Percentiles rank a stretch among this genome's conserved stretches.
Conservation (phyloP, 2,329 filamentous ascomycete species). For the Microsporum audouinii region DNA sequence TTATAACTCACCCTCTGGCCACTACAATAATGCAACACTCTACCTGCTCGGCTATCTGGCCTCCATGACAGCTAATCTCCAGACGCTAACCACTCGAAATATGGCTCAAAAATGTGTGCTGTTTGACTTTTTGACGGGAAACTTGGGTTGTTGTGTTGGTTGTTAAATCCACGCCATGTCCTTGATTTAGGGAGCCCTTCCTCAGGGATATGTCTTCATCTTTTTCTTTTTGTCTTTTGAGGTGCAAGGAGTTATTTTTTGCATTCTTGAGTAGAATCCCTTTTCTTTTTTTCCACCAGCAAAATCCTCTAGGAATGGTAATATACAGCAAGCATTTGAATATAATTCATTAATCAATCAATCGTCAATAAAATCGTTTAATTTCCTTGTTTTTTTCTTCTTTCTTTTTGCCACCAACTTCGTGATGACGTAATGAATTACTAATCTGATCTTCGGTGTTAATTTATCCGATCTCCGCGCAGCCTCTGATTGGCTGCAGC, state of each 20-base stretch:
- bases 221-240: not conserved
- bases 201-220: not conserved
- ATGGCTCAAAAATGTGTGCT: not conserved
- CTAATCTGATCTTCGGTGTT: not conserved
- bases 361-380: not conserved
- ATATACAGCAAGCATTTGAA: conserved; percentile 3
- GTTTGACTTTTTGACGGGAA: not conserved
- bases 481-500: conserved; percentile 3
- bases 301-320: not conserved
- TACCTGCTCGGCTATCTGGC: not conserved
- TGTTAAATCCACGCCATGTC: not conserved
- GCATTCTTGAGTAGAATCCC: conserved; percentile 1
- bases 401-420: not conserved
- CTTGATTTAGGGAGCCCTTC: not conserved
- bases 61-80: not conserved
- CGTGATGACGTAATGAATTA: conserved; percentile 1
- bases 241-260: conserved; percentile 3
- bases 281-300: not conserved
- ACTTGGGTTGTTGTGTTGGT: not conserved
- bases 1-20: not conserved
- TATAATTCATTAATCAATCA: not conserved
- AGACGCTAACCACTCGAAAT: not conserved
- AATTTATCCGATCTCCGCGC: not conserved
- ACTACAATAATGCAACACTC: not conserved
- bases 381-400: not conserved